These are phyloP conservation scores for Fraxinus americana DNA, from an alignment of 257 asterid genomes.

Conservation along the genomic window DNA sequence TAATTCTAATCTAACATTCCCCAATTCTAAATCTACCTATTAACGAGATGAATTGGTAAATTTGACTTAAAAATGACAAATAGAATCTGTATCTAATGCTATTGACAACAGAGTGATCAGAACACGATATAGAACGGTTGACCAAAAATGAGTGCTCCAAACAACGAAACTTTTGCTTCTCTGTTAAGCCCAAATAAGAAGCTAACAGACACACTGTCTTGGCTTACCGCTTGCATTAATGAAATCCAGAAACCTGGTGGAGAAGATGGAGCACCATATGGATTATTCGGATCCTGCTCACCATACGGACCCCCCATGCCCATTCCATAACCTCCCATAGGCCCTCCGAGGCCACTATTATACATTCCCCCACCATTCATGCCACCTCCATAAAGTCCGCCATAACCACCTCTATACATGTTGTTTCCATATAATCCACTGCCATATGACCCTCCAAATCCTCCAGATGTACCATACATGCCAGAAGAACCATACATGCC, in stretches of 20 bases:
- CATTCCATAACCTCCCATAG: constrained; percentile 74
- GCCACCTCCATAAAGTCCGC: constrained; percentile 79
- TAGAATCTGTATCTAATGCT: constrained; percentile 10
- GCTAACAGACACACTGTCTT: background rate
- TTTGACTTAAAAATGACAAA: constrained; percentile 15
- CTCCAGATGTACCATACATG: constrained; percentile 47
- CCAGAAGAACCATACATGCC: constrained; percentile 27
- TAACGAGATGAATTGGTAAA: background rate
- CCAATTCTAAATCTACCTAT: background rate
- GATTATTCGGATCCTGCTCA: constrained; percentile 84
- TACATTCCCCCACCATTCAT: constrained; percentile 87
- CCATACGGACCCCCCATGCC: constrained; percentile 86
- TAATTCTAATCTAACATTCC: background rate
- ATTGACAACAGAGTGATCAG: background rate
- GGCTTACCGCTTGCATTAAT: constrained; percentile 86
- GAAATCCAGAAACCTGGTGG: constrained; percentile 96
- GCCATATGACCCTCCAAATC: constrained; percentile 64
- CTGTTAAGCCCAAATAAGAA: background rate
- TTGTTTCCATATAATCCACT: constrained; percentile 86
- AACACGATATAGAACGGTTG: background rate
- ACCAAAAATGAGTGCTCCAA: background rate
- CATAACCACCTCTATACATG: constrained; percentile 89
- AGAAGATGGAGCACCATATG: constrained; percentile 81
- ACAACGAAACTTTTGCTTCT: background rate
- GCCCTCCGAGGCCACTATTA: constrained; percentile 62